Base-by-base conservation (phyloP, 306 rosid species). In the Quercus dentata region DNA sequence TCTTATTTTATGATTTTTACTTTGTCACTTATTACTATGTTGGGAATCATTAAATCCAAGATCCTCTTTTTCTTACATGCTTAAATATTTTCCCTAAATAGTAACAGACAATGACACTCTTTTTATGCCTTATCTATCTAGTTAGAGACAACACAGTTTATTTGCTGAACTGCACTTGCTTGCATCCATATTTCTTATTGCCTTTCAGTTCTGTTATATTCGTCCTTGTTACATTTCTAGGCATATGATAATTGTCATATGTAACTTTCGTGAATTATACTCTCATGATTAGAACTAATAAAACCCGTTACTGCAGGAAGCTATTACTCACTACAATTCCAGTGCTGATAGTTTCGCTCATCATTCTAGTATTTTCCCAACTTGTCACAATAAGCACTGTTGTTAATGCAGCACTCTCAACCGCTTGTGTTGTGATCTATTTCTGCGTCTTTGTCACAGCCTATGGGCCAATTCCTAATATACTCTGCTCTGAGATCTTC, bases 391-490 rank as follows among this genome's bases (percentile, higher is more conserved):
- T 90, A 79, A 85, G 92, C 76, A 68, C 80, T 19, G 82, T 87
- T 10, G 81, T 71, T 55, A 81, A 90, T 63, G 95, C 95, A 68
- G 93, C 84, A 25, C 67, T 90, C 49, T 92, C 97, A 51, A 87
- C 92, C 18, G 23, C 27, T 51, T 92, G 97, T 71, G 95, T 92
- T 41, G 38, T 92, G 4, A 27, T 82, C 21, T 92, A 90, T 74
- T 92, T 92, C 83, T 92, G 93, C 79, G 15, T 33, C 80, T 90
- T 92, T 67, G 97, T 92, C 31, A 85, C 35, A 91, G 97, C 85
- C 21, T 92, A 89, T 55, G 97, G 97, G 19, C 95, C 97, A 30
- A 82, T 92, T 73, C 97, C 95, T 59, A 92, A 92, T 81, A 90
- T 92, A 75, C 90, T 92, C 21, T 87, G 93, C 86, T 80, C 95